Percentiles rank a stretch among this genome's conserved stretches.
These are phyloP conservation scores for Deinandra increscens DNA, from an alignment of 129 eudicot genomes.

Conservation along the genomic window DNA sequence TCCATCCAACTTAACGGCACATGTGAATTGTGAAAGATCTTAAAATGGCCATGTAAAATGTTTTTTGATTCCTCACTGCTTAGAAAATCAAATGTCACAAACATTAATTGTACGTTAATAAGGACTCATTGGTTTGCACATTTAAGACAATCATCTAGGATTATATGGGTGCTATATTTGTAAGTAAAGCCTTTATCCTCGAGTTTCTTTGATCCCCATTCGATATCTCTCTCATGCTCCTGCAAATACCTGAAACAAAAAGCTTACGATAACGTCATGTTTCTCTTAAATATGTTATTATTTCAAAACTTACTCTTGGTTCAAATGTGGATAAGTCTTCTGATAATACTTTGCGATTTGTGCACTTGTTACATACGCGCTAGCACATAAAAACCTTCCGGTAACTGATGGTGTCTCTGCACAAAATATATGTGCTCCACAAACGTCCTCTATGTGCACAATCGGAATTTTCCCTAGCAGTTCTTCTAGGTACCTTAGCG, in stretches of 20 bases:
- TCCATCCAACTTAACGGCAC: no score
- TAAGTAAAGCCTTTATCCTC: constrained; percentile 50
- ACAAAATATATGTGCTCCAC: constrained; percentile 52
- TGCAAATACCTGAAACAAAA: constrained; percentile 30
- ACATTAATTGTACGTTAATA: no score
- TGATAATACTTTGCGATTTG: constrained; percentile 41
- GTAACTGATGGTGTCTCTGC: constrained; percentile 24
- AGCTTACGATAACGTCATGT: neutral
- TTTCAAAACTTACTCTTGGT: constrained; percentile 35
- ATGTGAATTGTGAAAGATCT: no score
- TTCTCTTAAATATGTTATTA: constrained; percentile 4
- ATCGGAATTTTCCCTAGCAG: constrained; percentile 47
- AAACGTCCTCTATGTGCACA: constrained; percentile 49
- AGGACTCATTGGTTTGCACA: constrained; percentile 26
- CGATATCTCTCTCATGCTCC: constrained; percentile 32
- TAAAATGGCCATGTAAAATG: no score
- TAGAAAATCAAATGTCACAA: no score
- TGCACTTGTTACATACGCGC: constrained; percentile 27
- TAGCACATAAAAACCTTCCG: constrained; percentile 54
- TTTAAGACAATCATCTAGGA: constrained; percentile 35
- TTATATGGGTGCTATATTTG: constrained; percentile 33
- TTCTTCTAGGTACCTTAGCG: constrained; percentile 41
- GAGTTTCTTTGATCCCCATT: constrained; percentile 50
- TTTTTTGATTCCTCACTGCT: no score
- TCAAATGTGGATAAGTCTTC: constrained; percentile 34